Evolutionary conservation across 2,329 filamentous ascomycete species (phyloP), one percentile per base, ranked within the genome.

Genomic region (Xylariaceae sp.): DNA sequence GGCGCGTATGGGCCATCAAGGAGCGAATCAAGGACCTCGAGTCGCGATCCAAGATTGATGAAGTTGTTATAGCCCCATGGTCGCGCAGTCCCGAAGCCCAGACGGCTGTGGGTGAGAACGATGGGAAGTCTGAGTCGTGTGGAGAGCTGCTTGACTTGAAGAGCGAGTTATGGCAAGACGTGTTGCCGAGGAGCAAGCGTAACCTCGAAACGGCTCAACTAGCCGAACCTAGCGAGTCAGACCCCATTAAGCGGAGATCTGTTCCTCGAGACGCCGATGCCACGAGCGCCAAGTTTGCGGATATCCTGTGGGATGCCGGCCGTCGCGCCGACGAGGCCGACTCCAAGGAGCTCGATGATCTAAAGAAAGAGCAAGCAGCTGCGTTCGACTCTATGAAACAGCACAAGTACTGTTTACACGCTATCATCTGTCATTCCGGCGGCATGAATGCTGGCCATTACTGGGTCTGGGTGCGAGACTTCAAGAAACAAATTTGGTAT

Each of bases 391-490:
- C 83, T 55, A 82, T 87, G 68, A 80, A 81, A 49, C 77, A 84
- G 30, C 78, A 90, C 51, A 83, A 87, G 9, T 99, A 97, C 72
- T 85, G 85, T 11, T 82, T 99, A 3, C 92, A 97, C 66, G 90
- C 93, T 0, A 89, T 97, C 37, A 96, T 99, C 70, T 93, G 96
- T 68, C 94, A 99, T 72, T 87, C 88, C 17, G 90, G 90, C 37
- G 79, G 80, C 66, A 81, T 87, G 47, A 82, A 80, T 50, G 87
- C 87, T 51, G 94, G 94, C 0, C 94, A 99, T 73, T 99, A 97
- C 76, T 97, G 91, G 88, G 91, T 97, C 50, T 97, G 92, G 82
- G 95, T 99, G 64, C 89, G 87, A 70, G 94, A 97, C 75, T 96
- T 96, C 73, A 83, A 87, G 64, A 83, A 85, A 51, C 77, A 86